Evolutionary conservation across 768 basidiomycete species (phyloP), one percentile per base, ranked within the genome.

Genomic region (Tulasnella sp.): DNA sequence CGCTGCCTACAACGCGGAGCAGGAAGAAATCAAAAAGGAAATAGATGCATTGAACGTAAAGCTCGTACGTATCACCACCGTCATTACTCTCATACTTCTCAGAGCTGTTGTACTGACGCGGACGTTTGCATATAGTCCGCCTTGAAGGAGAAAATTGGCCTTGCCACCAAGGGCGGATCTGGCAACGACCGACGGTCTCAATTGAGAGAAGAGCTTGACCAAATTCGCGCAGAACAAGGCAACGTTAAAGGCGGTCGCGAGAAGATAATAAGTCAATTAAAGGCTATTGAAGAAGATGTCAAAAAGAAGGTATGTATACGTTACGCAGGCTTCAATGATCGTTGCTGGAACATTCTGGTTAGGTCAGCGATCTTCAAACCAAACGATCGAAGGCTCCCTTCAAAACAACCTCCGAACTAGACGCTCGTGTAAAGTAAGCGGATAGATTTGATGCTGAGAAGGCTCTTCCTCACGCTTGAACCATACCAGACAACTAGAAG

Each of bases 331-430:
- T 39, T 67, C 17, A 58, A 12, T 58, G 22, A 14, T 29, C 36
- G 19, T 12, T 1, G 22, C 42, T 72, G 29, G 54, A 52, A 38
- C n/a, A 67, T 37, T n/a, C 73, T 37, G 36, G 17, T 76, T 77
- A 97, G 94, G 87, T 91, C 80, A 95, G 96, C 84, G 95, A 94
- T 81, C 86, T 97, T 78, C 91, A 97, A 82, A 86, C 91, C 69
- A 87, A 92, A 7, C 91, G 91, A 83, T 85, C 88, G 37, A 99
- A 97, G 84, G 85, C 87, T 0, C 85, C 88, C 19, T 97, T 88
- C 85, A 96, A 92, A 85, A 90, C 88, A 25, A 90, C 91, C 49
- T 90, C 86, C 17, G 97, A 99, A 74, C 89, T 97, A 67, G 96
- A 99, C 81, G 86, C 88, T 52, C 93, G 91, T 78, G 91, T 98